Evolutionary conservation across 2,329 filamentous ascomycete species (phyloP), one percentile per base, ranked within the genome.

Genomic region (Neurospora crassa): DNA sequence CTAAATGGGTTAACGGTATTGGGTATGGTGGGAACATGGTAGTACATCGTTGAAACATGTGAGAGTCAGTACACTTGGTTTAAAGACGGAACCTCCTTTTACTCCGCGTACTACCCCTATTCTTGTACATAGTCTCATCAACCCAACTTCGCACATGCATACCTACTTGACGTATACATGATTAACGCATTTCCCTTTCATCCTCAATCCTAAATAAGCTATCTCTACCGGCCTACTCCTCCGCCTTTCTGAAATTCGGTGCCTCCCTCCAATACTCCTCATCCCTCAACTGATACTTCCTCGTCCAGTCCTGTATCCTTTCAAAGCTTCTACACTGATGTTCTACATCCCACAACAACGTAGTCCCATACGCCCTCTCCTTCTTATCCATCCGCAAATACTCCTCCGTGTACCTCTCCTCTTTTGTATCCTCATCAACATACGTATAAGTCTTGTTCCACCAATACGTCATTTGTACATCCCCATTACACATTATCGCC

Each of bases 1-100:
- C 73, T 76, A 74, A 71, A 41, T 20, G 16, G 8, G 12, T 37
- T 29, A 29, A 29, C 67, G 12, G 40, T 3, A 53, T 40, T 40
- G 0, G 47, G 7, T 7, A 7, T 37, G 16, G 24, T 59, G 24
- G 47, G 1, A 59, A 24, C 16, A 12, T 18, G 47, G 14, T 59
- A 29, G 20, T 24, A 29, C 14, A 34, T 12, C 24, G 14, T 2
- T 59, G 47, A 34, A 18, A 18, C 29, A 59, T 7, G 24, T 34
- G 47, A 59, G 10, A 40, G 37, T 40, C 4, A 29, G 5, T 29
- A 5, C 29, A 29, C 5, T 29, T 29, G 29, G 29, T 29, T 1
- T 29, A 5, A 29, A 16, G 6, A 16, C 3, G 47, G 47, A 34
- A 24, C 10, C 10, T 10, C 45, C 24, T 59, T 7, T 14, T 24